These are phyloP conservation scores for Sporothrix brunneoviolacea DNA, from an alignment of 2,329 filamentous ascomycete species.

Conservation along the genomic window DNA sequence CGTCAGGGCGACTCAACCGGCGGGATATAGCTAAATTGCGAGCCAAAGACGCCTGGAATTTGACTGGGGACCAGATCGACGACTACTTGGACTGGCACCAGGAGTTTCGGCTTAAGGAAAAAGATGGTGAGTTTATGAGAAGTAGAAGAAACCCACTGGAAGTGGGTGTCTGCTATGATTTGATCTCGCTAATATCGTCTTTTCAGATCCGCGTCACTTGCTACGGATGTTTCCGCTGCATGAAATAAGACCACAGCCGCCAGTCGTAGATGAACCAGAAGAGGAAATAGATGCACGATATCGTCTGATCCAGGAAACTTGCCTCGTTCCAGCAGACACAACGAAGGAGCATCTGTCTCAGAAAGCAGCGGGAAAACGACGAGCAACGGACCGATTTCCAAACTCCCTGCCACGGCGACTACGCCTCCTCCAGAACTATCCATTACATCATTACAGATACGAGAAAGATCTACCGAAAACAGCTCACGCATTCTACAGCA, in stretches of 20 bases:
- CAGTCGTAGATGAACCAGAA: conserved; percentile 15
- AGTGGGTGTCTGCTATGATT: too few species aligned
- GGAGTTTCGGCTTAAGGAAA: conserved; percentile 41
- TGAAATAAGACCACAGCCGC: neutral
- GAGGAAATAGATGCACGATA: conserved; percentile 11
- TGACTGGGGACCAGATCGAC: conserved; percentile 57
- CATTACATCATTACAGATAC: conserved; percentile 29
- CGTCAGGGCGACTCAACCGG: conserved; percentile 15
- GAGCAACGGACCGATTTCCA: too few species aligned
- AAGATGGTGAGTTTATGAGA: conserved; percentile 12
- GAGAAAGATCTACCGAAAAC: conserved; percentile 36
- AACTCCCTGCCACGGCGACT: too few species aligned
- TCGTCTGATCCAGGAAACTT: conserved; percentile 9
- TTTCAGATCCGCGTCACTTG: conserved; percentile 8
- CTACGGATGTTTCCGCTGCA: conserved; percentile 15
- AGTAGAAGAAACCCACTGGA: too few species aligned
- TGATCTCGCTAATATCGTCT: too few species aligned
- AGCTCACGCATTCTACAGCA: conserved; percentile 36
- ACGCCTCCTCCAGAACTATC: neutral
- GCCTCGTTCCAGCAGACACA: neutral
- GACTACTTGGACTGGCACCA: conserved; percentile 78
- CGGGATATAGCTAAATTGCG: conserved; percentile 23
- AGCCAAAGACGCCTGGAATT: conserved; percentile 29
- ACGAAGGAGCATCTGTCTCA: neutral
- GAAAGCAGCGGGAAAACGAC: neutral